Percentiles rank a stretch among this genome's conserved stretches.
These are phyloP conservation scores for Neobulgaria alba DNA, from an alignment of 2,329 filamentous ascomycete species.

Conservation along the genomic window DNA sequence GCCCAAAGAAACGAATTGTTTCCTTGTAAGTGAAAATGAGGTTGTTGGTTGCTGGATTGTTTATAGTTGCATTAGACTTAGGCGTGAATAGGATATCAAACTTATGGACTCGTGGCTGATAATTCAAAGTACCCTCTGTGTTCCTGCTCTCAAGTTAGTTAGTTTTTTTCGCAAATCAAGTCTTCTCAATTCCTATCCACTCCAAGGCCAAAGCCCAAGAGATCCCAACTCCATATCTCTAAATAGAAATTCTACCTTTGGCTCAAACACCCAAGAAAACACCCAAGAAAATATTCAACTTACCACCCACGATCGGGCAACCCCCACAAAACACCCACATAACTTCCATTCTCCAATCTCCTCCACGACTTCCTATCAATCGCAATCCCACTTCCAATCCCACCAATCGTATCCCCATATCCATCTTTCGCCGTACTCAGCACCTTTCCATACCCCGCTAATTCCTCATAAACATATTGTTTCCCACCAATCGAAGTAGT, in stretches of 20 bases:
- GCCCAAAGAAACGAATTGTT: slow-evolving; percentile 55
- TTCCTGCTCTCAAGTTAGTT: slow-evolving; percentile 39
- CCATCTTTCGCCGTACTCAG: slow-evolving; percentile 51
- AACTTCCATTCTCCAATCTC: slow-evolving; percentile 40
- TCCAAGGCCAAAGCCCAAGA: too few species aligned
- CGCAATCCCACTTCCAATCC: slow-evolving; percentile 58
- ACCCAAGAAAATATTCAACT: slow-evolving; percentile 4
- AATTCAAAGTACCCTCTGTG: slow-evolving; percentile 61
- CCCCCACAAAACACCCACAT: slow-evolving; percentile 51
- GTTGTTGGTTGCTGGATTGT: slow-evolving; percentile 49
- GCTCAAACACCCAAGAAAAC: not conserved
- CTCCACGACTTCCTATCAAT: slow-evolving; percentile 52
- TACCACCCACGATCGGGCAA: slow-evolving; percentile 62
- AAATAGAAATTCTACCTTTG: too few species aligned
- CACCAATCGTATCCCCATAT: slow-evolving; percentile 60
- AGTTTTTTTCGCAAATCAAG: not conserved
- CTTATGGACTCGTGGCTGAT: slow-evolving; percentile 59
- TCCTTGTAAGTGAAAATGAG: slow-evolving; percentile 54
- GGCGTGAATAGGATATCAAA: slow-evolving; percentile 52
- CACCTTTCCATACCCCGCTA: slow-evolving; percentile 59
- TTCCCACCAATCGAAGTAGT: not conserved
- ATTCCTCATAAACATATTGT: slow-evolving; percentile 42
- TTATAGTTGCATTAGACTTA: slow-evolving; percentile 39
- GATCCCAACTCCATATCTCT: too few species aligned
- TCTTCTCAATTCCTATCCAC: too few species aligned